Base-by-base conservation (phyloP, 257 asterid species). In the Apocynum venetum region DNA sequence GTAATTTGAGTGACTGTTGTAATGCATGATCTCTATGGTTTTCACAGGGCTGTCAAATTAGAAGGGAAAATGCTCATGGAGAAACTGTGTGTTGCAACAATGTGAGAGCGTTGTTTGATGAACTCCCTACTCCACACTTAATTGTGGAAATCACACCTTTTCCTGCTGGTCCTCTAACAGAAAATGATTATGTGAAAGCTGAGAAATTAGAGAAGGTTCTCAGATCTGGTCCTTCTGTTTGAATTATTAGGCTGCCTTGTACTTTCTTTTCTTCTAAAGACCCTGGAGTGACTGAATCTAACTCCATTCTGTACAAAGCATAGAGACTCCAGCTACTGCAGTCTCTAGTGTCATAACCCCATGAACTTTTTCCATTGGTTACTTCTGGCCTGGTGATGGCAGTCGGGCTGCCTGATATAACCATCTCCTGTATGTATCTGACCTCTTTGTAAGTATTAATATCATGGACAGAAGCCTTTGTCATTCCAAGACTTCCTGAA, bases 61-160 rank as follows among this genome's bases (percentile, higher is more conserved):
- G 97, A 86, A 90, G 98, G 84, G 96, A 94, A 82, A 94, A 76
- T 79, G 98, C 98, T 76, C 98, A 94, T 60, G 97, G 98, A 79
- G 97, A 94, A 87, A 92, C 86, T 9, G 97, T 94, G 2, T 94
- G 98, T 63, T 92, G 97, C 79, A 94, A 94, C 92, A 94, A 92
- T 12, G 98, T 94, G 43, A 88, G 97, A 17, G 98, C 98, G 4
- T 78, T 94, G 86, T 94, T 94, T 53, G 98, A 94, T 73, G 98
- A 92, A 87, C 97, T 94, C 78, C 98, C 98, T 4, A 92, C 97
- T 3, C 98, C 97, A 43, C 98, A 94, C 82, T 77, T 94, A 74
- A 81, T 75, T 11, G 88, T 94, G 40, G 97, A 94, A 77, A 92
- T 94, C 78, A 88, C 97, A 0, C 93, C 98, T 70, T 94, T 94